Evolutionary conservation across 2,329 filamentous ascomycete species (phyloP).

Genomic region (Penicillium sp.): DNA sequence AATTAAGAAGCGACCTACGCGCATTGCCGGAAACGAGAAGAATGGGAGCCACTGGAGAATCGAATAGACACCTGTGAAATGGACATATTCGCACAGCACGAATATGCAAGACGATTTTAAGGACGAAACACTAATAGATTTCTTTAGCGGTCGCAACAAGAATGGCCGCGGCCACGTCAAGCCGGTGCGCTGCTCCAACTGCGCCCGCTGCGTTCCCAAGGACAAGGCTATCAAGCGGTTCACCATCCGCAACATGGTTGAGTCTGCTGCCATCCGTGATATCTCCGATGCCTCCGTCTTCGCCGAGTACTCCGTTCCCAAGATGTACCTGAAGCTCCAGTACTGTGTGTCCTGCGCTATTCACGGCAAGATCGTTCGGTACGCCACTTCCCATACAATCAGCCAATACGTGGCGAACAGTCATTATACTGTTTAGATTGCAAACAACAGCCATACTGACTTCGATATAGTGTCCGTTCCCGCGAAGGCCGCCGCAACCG

Average conservation of each 20-base stretch:
- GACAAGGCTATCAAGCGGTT: constrained; percentile 99
- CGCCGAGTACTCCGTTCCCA: constrained; percentile 98
- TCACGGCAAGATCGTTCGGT: constrained; percentile 99
- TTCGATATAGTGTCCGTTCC: constrained; percentile 78
- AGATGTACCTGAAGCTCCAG: constrained; percentile 99
- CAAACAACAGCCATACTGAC: constrained; percentile 5
- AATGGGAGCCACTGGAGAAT: constrained; percentile 19
- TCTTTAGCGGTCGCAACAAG: constrained; percentile 92
- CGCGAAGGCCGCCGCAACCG: constrained; percentile 97
- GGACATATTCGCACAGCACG: constrained; percentile 1
- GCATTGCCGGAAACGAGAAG: constrained; percentile 20
- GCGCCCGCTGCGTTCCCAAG: constrained; percentile 91
- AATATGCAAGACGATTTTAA: constrained; percentile 1
- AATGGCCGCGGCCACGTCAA: constrained; percentile 99
- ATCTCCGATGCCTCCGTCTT: constrained; percentile 99
- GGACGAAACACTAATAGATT: constrained; percentile 23
- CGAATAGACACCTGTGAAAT: constrained; percentile 3
- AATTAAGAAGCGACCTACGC: constrained; percentile 3
- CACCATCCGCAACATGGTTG: constrained; percentile 99
- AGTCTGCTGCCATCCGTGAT: constrained; percentile 99
- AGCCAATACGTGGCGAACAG: neutral
- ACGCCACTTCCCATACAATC: constrained; percentile 51
- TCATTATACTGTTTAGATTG: neutral
- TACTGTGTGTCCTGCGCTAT: constrained; percentile 99
- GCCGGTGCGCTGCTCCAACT: constrained; percentile 93